Evolutionary conservation across 1,139 yeast species (phyloP), one percentile per base, ranked within the genome.

Genomic region (Hanseniaspora uvarum): DNA sequence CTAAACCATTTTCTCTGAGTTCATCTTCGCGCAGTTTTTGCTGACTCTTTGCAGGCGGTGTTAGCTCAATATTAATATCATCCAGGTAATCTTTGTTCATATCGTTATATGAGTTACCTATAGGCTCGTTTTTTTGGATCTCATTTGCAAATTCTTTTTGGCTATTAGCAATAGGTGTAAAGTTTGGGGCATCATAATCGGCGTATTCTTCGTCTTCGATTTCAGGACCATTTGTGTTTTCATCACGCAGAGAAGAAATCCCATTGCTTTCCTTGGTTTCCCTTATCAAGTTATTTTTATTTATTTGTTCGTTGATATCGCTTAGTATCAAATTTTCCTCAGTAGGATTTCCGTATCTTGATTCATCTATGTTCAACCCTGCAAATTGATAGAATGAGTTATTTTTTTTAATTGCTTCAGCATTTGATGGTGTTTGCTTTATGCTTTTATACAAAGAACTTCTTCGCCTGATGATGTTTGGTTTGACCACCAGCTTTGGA

Each of bases 1-100:
- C 30, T 66, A 66, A 3, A 55, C 62, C 33, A 40, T 28, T 18
- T 45, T 45, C 28, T 48, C 51, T 40, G 12, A 46, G 16, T 37
- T n/a, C 14, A 18, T 43, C 38, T 36, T 52, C 28, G 51, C 51
- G 21, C 50, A 36, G 24, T 4, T 23, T 41, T 41, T 49, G 53
- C 26, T 41, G 44, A 5, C 39, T 33, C 1, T 56, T 53, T 0
- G 50, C 54, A 26, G 59, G 59, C 0, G 61, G 40, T 5, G 54
- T 18, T 21, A 56, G 46, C 4, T 60, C 56, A 12, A 54, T 56
- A 16, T 54, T 40, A 26, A 50, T 45, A 49, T 55, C 53, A 37
- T 45, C 52, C 30, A 43, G 34, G 26, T 49, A 49, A 18, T 49
- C 41, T 24, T 41, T 41, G 37, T 49, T 41, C 7, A 49, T 21